These are phyloP conservation scores for Starmerella scarabaei DNA, from an alignment of 805 yeast species.

Conservation along the genomic window DNA sequence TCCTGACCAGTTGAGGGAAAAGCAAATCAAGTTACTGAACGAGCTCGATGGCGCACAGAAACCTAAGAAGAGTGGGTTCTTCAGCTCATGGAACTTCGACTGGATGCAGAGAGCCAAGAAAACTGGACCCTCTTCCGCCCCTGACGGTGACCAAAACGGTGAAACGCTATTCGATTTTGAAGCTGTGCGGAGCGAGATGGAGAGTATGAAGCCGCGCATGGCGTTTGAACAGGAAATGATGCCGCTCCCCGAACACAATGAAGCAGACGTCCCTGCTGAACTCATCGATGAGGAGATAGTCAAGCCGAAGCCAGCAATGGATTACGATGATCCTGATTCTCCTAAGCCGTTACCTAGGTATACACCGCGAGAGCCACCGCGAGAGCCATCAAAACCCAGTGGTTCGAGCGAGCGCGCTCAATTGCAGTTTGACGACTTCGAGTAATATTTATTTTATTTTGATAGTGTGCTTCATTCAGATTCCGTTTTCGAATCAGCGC, in stretches of 20 bases:
- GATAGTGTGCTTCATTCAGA: not conserved
- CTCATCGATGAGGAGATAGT: constrained; percentile 6
- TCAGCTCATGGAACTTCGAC: constrained; percentile 31
- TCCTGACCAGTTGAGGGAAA: constrained; percentile 66
- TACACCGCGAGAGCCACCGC: constrained; percentile 1
- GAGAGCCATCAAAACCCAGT: no score
- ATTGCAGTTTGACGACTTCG: constrained; percentile 12
- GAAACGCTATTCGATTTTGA: constrained; percentile 31
- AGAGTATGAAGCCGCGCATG: constrained; percentile 23
- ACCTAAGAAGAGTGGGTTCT: constrained; percentile 28
- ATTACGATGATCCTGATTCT: constrained; percentile 13
- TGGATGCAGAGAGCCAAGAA: constrained; percentile 41
- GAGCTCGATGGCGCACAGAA: constrained; percentile 40
- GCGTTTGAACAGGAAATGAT: constrained; percentile 18
- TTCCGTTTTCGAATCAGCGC: no score
- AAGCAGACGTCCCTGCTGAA: constrained; percentile 4
- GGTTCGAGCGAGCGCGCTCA: constrained; percentile 3
- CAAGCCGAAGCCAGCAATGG: constrained; percentile 8
- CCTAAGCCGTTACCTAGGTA: not conserved
- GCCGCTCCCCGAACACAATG: constrained; percentile 11
- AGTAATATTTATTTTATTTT: constrained; percentile 2
- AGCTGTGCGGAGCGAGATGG: constrained; percentile 29
- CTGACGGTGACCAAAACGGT: constrained; percentile 30
- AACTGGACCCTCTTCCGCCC: constrained; percentile 6
- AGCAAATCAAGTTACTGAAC: constrained; percentile 60